Evolutionary conservation across 192 early-diverging fungal species (phyloP).

Genomic region (Coemansia sp.): DNA sequence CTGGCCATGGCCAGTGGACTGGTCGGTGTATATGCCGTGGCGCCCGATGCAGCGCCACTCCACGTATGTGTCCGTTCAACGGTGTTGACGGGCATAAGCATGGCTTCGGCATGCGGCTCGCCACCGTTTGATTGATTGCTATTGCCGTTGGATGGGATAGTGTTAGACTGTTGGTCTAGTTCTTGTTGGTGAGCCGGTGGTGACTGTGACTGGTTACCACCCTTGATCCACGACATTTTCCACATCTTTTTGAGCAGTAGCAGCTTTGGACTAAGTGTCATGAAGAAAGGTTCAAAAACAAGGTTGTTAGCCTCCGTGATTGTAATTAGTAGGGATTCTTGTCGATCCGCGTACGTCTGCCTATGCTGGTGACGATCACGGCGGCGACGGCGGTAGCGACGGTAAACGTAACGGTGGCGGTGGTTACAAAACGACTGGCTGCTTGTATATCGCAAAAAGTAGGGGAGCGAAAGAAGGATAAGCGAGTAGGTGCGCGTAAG

Average conservation of each 20-base stretch:
- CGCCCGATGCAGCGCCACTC: slow-evolving; percentile 10
- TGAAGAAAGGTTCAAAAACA: slow-evolving; percentile 16
- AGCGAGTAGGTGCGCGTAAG: neutral
- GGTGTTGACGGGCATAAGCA: neutral
- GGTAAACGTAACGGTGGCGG: neutral
- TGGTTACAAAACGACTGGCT: neutral
- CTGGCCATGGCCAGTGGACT: slow-evolving; percentile 26
- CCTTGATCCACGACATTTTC: slow-evolving; percentile 44
- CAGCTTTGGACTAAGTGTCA: slow-evolving; percentile 35
- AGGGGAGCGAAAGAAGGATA: neutral
- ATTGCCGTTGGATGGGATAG: neutral
- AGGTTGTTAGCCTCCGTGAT: neutral
- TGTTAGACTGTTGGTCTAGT: neutral
- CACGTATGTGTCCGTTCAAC: slow-evolving; percentile 17
- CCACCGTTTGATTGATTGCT: neutral
- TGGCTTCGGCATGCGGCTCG: neutral
- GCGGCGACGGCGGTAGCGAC: neutral
- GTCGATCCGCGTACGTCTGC: slow-evolving; percentile 2
- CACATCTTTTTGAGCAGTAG: slow-evolving; percentile 46
- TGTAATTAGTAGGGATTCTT: neutral
- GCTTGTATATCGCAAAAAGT: neutral
- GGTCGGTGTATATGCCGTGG: slow-evolving; percentile 33
- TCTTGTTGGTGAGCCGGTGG: slow-evolving; percentile 9
- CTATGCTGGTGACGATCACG: neutral
- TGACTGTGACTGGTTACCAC: slow-evolving; percentile 9